phyloP scores from a whole-genome alignment of 2,329 filamentous ascomycete genomes.

The Gnomoniopsis sp. region DNA sequence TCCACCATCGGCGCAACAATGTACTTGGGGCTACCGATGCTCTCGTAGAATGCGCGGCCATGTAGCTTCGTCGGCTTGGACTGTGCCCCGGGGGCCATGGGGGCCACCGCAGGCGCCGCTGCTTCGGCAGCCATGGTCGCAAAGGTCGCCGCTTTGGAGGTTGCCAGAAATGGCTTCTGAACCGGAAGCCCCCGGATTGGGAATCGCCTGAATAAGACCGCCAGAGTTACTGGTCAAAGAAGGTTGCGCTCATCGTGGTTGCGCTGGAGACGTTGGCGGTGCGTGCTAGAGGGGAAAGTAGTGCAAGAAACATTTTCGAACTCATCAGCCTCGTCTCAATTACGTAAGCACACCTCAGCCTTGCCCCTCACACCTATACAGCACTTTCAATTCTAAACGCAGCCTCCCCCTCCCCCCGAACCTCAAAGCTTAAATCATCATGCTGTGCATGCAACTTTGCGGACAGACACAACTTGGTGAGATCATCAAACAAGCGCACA shows the following conservation, averaged over 20 bases:
- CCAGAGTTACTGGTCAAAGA: conserved; percentile 6
- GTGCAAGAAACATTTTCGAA: too few species aligned
- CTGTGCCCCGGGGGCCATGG: conserved; percentile 2
- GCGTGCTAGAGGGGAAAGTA: background rate
- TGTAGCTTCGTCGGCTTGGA: conserved; percentile 56
- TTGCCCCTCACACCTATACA: too few species aligned
- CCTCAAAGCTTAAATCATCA: too few species aligned
- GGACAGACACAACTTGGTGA: too few species aligned
- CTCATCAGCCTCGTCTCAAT: too few species aligned
- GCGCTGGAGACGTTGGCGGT: background rate
- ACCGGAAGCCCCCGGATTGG: conserved; percentile 1
- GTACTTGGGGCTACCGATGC: conserved; percentile 85
- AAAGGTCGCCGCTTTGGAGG: background rate
- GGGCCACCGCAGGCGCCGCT: conserved; percentile 8
- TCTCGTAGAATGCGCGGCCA: conserved; percentile 90
- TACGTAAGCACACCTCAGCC: too few species aligned
- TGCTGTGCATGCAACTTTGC: too few species aligned
- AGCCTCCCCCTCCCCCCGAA: too few species aligned
- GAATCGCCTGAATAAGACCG: conserved; percentile 8
- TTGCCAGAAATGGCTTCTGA: conserved; percentile 3
- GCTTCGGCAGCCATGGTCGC: conserved; percentile 19
- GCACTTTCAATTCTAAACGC: too few species aligned
- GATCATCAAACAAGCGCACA: too few species aligned
- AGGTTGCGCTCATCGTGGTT: background rate
- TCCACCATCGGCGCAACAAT: conserved; percentile 98